phyloP scores from a whole-genome alignment of 208 protist genomes.

The Trypanosoma lewisi region DNA sequence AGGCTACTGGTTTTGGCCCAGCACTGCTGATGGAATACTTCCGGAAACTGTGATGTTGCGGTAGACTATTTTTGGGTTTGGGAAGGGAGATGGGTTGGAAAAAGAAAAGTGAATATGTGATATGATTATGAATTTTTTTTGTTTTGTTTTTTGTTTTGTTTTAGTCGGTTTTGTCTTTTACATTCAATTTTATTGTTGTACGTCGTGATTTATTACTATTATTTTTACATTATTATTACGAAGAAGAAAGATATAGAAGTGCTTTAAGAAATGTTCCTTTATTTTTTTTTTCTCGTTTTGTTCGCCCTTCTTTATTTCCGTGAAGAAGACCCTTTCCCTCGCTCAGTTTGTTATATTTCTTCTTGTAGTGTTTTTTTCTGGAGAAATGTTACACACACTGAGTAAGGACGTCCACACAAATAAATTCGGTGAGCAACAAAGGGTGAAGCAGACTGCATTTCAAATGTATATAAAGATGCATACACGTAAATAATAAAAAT shows the following conservation, averaged over 20 bases:
- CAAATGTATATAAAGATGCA: too few species aligned
- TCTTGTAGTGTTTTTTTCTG: slow-evolving; percentile 14
- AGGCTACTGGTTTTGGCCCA: slow-evolving; percentile 82
- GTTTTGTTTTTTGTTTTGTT: slow-evolving; percentile 12
- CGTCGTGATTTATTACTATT: too few species aligned
- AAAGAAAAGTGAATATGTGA: slow-evolving; percentile 11
- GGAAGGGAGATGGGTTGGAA: neutral
- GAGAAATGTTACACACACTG: too few species aligned
- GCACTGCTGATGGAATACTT: slow-evolving; percentile 60
- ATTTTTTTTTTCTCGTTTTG: slow-evolving; percentile 4
- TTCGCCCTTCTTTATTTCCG: neutral
- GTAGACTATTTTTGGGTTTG: neutral
- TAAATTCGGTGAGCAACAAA: too few species aligned
- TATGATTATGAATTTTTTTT: slow-evolving; percentile 25
- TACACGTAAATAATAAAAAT: too few species aligned
- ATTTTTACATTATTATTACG: too few species aligned
- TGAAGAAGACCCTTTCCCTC: neutral
- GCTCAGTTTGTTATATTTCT: slow-evolving; percentile 7
- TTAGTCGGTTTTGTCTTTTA: neutral
- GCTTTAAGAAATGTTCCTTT: slow-evolving; percentile 1
- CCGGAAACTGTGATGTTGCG: slow-evolving; percentile 13
- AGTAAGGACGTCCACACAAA: too few species aligned
- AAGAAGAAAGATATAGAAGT: too few species aligned
- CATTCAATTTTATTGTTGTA: too few species aligned
- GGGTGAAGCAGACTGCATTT: too few species aligned